Evolutionary conservation across 495 filamentous ascomycete genomes (phyloP).

Genomic region (Patellaria atrata): DNA sequence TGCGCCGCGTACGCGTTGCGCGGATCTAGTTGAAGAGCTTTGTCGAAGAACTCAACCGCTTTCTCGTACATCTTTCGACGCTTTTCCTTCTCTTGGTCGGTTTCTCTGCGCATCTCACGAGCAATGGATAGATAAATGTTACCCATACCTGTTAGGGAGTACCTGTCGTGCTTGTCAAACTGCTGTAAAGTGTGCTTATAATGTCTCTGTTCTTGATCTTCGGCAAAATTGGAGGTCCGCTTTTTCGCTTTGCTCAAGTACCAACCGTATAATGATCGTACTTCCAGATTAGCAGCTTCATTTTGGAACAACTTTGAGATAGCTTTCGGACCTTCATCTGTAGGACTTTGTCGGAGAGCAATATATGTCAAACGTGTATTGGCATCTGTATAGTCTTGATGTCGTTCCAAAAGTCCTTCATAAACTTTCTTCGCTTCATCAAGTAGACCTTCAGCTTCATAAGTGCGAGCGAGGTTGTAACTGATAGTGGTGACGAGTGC

Average conservation of each 20-base stretch:
- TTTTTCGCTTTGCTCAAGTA: conserved; percentile 71
- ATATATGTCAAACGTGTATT: conserved; percentile 79
- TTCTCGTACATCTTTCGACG: conserved; percentile 71
- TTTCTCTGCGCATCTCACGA: conserved; percentile 84
- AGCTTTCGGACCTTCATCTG: conserved; percentile 70
- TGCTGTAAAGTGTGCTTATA: conserved; percentile 92
- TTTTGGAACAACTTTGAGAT: conserved; percentile 69
- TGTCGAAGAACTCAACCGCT: conserved; percentile 97
- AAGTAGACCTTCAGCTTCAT: conserved; percentile 66
- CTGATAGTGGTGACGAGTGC: conserved; percentile 85
- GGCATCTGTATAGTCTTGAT: conserved; percentile 84
- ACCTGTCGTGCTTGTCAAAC: conserved; percentile 92
- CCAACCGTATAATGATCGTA: conserved; percentile 86
- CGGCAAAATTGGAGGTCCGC: conserved; percentile 59
- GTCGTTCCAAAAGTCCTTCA: conserved; percentile 63
- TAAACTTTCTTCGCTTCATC: conserved; percentile 81
- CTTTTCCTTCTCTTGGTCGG: conserved; percentile 79
- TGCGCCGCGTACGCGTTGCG: conserved; percentile 94
- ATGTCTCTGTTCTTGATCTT: conserved; percentile 82
- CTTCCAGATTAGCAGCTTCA: conserved; percentile 70
- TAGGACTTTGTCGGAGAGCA: conserved; percentile 65
- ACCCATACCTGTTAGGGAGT: conserved; percentile 89
- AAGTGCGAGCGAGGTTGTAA: conserved; percentile 93
- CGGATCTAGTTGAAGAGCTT: conserved; percentile 80
- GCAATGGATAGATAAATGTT: conserved; percentile 77